Evolutionary conservation across 768 basidiomycete species (phyloP), one percentile per base, ranked within the genome.

Genomic region (Dioszegia hungarica): DNA sequence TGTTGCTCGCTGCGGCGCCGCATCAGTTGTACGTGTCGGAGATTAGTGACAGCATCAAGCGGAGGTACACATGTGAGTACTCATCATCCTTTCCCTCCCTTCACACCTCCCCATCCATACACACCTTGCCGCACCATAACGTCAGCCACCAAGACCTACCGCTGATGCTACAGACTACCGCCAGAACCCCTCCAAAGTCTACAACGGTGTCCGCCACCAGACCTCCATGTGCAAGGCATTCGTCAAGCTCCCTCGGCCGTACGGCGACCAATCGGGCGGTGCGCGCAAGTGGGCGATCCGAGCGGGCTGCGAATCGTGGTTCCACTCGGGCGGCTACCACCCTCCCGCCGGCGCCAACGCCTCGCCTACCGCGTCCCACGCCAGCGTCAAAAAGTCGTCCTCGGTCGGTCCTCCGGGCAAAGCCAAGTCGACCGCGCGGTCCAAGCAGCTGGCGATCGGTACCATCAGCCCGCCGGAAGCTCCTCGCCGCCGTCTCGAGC

Each of bases 191-290:
- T 61, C 69, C 36, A 67, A 74, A 54, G 68, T 76, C 41, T 76
- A 76, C 67, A 74, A 76, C 61, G 75, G 75, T 15, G 67, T 76
- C 38, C 65, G 75, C 27, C 75, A 76, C 58, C 67, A 69, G 49
- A 72, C 73, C 0, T 73, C 73, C 46, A 66, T 69, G 61, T 73
- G 66, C 59, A 71, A 73, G 40, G 73, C 75, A 0, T 74, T 76
- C 54, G 67, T 71, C 54, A 73, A 74, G 45, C 63, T 74, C 19
- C 67, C 69, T 40, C 60, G 75, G 46, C 68, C 69, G 17, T 73
- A 68, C 58, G 75, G 75, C 15, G 75, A 76, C 31, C 73, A 73
- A 54, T 67, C 67, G 5, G 73, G 71, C 43, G 66, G 67, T 29
- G 69, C 71, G 27, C 60, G 73, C 20, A 73, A 72, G 48, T 76